phyloP scores from a whole-genome alignment of 768 basidiomycete genomes.

The Candolleomyces eurysporus region DNA sequence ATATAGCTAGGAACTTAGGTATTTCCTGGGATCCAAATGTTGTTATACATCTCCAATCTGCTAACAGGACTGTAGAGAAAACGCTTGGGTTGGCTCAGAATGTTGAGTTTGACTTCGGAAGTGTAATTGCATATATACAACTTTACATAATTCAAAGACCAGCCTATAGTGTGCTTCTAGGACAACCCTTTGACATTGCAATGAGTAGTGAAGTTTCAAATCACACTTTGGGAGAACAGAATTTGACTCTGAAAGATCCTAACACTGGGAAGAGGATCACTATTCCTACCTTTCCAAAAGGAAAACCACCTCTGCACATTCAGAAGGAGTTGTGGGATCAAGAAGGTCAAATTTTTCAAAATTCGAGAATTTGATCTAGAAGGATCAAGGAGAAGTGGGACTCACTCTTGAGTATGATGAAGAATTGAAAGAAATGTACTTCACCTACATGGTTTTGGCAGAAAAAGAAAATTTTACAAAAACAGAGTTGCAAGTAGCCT shows the following conservation, averaged over 20 bases:
- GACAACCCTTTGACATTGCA: constrained; percentile 27
- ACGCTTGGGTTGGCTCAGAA: constrained; percentile 25
- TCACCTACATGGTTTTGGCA: neutral
- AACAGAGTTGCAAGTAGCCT: neutral
- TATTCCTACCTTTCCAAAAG: constrained; percentile 9
- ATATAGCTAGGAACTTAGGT: constrained; percentile 15
- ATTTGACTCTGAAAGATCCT: constrained; percentile 23
- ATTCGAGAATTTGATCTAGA: constrained; percentile 11
- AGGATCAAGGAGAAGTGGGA: constrained; percentile 13
- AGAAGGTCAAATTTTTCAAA: constrained; percentile 9
- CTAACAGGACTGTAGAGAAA: constrained; percentile 19
- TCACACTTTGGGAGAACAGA: constrained; percentile 15
- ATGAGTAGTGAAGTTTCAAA: constrained; percentile 18
- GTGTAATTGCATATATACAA: constrained; percentile 22
- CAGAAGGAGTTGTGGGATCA: neutral
- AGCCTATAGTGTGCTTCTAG: constrained; percentile 26
- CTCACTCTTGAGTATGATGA: constrained; percentile 5
- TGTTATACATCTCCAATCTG: constrained; percentile 23
- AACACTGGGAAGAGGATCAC: constrained; percentile 13
- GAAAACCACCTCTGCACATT: neutral
- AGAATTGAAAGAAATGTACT: neutral
- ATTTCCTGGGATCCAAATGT: constrained; percentile 17
- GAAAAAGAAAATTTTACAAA: neutral
- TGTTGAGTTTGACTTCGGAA: constrained; percentile 21
- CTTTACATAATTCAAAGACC: constrained; percentile 23